Evolutionary conservation across 805 yeast genomes (phyloP), one percentile per base, ranked within the genome.

Genomic region (Candida berthetii): DNA sequence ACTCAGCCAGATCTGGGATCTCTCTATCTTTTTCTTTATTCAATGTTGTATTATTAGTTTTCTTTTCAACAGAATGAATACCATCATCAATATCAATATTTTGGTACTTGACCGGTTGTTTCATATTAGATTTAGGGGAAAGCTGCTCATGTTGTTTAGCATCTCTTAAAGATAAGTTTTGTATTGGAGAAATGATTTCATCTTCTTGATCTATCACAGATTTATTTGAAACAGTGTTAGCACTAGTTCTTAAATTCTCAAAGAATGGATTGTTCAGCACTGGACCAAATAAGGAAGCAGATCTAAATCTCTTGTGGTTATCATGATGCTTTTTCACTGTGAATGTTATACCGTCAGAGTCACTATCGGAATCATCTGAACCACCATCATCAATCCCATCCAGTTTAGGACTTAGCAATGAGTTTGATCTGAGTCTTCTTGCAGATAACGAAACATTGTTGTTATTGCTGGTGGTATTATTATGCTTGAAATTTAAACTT

Each of bases 31-130:
- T 4, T 19, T 14, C 9, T 8, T 22, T 22, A 7, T 4, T 40
- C 43, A 7, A 16, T 13, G 28, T 20, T 10, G 13, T 45, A 27
- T 11, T 13, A 27, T 11, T 27, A 10, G 40, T 7, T 31, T 31
- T 22, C 25, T 22, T 14, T 15, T 15, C 32, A 27, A 31, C 9
- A 4, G 19, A 27, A 34, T 45, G 32, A 15, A 18, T 48, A 1
- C 61, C 61, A 39, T 56, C 61, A 37, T 55, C 52, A 22, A 42
- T 52, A 35, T 56, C 58, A 20, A 56, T 47, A 40, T 56, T 56
- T 38, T 49, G 54, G 37, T 46, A 56, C 9, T 22, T 22, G 18
- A 42, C 6, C 15, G 24, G 24, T 8, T 29, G 39, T 31, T 11
- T 31, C 14, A 39, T 16, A 9, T 17, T 8, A 27, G 29, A 11